Evolutionary conservation across 768 basidiomycete genomes (phyloP), one percentile per base, ranked within the genome.

Genomic region (Tubosaeta sp.): DNA sequence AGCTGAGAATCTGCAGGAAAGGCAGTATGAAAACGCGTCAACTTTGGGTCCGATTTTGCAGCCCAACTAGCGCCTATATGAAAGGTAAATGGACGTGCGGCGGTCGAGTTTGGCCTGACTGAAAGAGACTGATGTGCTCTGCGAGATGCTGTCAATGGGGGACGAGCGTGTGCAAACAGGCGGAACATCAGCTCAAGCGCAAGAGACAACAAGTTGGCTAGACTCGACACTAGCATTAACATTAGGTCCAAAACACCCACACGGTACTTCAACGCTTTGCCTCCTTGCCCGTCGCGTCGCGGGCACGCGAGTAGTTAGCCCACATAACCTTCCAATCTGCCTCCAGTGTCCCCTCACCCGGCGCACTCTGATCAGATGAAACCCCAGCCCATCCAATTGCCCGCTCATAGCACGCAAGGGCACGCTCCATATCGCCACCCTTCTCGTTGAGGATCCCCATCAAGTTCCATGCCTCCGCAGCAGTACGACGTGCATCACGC

Each of bases 61-160:
- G 82, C 83, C 85, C 88, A 93, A 66, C 86, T 86, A 14, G 80
- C 78, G 48, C 86, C 89, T 34, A 91, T 74, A 61, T 90, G 82
- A 66, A 93, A 91, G 32, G 71, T 81, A 64, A 84, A 92, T 6
- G 86, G 77, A 17, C 74, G 72, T 14, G 74, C 67, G 25, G 65
- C 43, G 6, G 62, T 60, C 4, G 67, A 67, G n/a, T 14, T 53
- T 34, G 51, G 52, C 39, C 63, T 63, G 37, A 52, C 22, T 6
- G 57, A 56, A 25, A 43, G 41, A 17, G 33, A 46, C 17, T 32
- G 49, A 16, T 35, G 50, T 44, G n/a, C 5, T 8, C 43, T 26
- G 29, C 37, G 41, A 22, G 41, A 26, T 16, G 32, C 43, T 32
- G 46, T 16, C 35, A n/a, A 25, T 19, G 16, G 46, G 11, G 38